phyloP scores from a whole-genome alignment of 331 rosid genomes.

The Rosa hybrid region DNA sequence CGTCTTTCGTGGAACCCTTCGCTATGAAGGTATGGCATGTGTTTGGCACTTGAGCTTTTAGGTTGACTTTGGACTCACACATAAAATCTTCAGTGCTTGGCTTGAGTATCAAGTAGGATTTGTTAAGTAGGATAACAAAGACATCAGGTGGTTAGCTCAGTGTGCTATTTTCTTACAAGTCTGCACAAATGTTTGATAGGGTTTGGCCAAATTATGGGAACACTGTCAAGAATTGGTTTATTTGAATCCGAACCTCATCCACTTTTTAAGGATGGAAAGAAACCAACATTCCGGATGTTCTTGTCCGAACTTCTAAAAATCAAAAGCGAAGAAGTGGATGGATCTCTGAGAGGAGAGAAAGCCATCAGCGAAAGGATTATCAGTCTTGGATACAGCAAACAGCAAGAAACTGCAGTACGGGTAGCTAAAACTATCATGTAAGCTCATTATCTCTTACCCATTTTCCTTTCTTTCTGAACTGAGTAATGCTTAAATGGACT shows the following conservation, averaged over 20 bases:
- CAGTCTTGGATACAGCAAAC: conserved; percentile 63
- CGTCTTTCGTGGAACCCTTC: conserved; percentile 91
- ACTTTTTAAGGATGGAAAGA: conserved; percentile 49
- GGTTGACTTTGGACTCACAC: conserved; percentile 5
- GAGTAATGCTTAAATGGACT: not conserved
- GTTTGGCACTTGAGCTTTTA: conserved; percentile 10
- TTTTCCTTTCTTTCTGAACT: conserved; percentile 2
- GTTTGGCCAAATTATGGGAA: conserved; percentile 81
- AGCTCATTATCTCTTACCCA: not conserved
- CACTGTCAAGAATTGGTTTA: conserved; percentile 75
- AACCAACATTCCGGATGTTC: conserved; percentile 56
- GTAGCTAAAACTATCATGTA: conserved; percentile 89
- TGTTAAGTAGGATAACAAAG: not conserved
- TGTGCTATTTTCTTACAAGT: not conserved
- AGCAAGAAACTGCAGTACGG: conserved; percentile 53
- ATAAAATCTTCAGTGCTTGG: conserved; percentile 8
- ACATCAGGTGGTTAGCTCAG: not conserved
- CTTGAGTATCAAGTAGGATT: not conserved
- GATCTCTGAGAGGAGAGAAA: conserved; percentile 51
- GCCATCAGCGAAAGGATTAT: conserved; percentile 52
- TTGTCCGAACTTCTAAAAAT: conserved; percentile 65
- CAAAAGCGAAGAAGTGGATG: conserved; percentile 30
- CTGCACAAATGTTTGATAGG: conserved; percentile 39
- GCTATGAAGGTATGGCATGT: conserved; percentile 77
- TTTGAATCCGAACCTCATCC: conserved; percentile 60